Conservation (phyloP, 202 grass and related monocot genomes). For the Zizania palustris region DNA sequence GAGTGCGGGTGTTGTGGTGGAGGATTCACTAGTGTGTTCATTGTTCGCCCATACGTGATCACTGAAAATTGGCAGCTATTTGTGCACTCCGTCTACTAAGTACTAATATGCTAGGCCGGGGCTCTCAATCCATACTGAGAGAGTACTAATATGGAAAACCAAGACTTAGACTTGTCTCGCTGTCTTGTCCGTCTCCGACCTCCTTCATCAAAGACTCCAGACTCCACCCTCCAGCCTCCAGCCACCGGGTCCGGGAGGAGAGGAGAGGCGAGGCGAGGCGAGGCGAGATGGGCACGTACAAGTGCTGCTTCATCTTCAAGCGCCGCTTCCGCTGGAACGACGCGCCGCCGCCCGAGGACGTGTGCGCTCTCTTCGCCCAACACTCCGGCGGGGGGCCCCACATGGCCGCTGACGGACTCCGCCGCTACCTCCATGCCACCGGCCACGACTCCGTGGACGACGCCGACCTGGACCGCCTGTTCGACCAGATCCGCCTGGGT, state of each 20-base stretch:
- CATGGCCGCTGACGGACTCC: constrained; percentile 61
- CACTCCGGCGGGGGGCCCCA: constrained; percentile 42
- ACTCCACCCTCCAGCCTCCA: no score
- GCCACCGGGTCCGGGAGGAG: no score
- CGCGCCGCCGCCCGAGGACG: constrained; percentile 71
- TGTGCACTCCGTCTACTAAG: background rate
- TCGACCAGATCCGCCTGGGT: constrained; percentile 55
- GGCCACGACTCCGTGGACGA: constrained; percentile 13
- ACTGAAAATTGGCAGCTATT: constrained; percentile 5
- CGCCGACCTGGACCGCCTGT: constrained; percentile 50
- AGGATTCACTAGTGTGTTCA: background rate
- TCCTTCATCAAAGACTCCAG: no score
- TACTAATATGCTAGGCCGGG: background rate
- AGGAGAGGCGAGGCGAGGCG: no score
- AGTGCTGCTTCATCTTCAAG: constrained; percentile 83
- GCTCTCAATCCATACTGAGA: background rate
- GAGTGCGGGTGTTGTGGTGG: background rate
- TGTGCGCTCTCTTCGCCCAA: constrained; percentile 50
- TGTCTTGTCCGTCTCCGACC: no score
- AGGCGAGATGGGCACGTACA: constrained; percentile 59
- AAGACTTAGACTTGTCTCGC: no score
- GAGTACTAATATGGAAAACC: no score
- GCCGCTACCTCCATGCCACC: constrained; percentile 57
- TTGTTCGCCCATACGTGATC: background rate
- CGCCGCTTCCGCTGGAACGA: constrained; percentile 67